Conservation (phyloP, 1,139 yeast genomes). For the Blastobotrys capitulatus region DNA sequence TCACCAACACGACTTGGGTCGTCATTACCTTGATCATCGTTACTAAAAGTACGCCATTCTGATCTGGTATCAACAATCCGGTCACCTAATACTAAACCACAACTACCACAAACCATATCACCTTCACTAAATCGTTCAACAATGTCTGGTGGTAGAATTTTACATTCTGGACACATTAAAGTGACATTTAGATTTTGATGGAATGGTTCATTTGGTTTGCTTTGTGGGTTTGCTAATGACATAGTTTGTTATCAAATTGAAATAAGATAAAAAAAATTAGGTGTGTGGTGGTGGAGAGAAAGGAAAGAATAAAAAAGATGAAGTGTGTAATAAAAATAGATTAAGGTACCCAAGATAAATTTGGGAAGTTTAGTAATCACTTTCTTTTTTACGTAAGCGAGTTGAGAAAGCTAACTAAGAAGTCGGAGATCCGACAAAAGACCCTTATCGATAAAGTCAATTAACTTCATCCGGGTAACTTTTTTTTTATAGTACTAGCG, state of each 20-base stretch:
- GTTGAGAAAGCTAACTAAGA: too few species aligned
- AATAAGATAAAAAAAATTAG: neutral
- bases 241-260: neutral
- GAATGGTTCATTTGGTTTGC: conserved; percentile 23
- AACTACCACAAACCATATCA: conserved; percentile 93
- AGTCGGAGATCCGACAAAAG: too few species aligned
- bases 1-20: conserved; percentile 99
- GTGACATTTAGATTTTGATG: conserved; percentile 69
- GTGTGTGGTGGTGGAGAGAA: too few species aligned
- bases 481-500: too few species aligned
- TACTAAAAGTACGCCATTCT: conserved; percentile 95
- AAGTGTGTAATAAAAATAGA: too few species aligned
- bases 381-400: too few species aligned
- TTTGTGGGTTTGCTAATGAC: conserved; percentile 2
- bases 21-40: conserved; percentile 96
- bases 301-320: too few species aligned
- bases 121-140: conserved; percentile 96
- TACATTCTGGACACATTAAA: conserved; percentile 92
- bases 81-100: conserved; percentile 91
- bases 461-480: too few species aligned
- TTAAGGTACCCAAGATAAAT: too few species aligned
- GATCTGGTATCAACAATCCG: conserved; percentile 92
- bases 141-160: conserved; percentile 90
- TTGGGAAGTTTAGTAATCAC: too few species aligned
- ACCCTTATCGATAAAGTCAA: too few species aligned